These are phyloP conservation scores for Chiua virens DNA, from an alignment of 768 basidiomycete species.

Conservation along the genomic window DNA sequence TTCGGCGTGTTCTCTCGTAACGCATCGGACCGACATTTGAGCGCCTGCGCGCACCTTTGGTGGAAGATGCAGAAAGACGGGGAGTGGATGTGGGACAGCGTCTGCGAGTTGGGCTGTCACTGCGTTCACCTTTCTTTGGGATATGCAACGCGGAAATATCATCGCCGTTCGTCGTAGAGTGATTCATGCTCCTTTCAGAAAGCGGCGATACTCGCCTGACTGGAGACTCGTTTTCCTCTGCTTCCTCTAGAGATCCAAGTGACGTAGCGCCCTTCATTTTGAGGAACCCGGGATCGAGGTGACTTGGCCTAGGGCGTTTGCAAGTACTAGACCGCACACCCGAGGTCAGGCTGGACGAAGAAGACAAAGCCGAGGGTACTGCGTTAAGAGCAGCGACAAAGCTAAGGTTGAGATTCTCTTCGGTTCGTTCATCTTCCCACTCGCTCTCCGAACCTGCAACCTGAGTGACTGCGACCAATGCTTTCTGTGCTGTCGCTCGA, in stretches of 20 bases:
- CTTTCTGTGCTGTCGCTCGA: slow-evolving; percentile 38
- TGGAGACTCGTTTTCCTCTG: slow-evolving; percentile 57
- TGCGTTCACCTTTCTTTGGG: slow-evolving; percentile 36
- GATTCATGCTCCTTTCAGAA: slow-evolving; percentile 69
- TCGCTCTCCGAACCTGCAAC: slow-evolving; percentile 76
- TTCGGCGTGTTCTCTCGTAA: slow-evolving; percentile 66
- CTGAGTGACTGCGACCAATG: slow-evolving; percentile 37
- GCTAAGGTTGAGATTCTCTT: slow-evolving; percentile 67
- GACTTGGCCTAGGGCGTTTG: slow-evolving; percentile 61
- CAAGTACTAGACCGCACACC: slow-evolving; percentile 14
- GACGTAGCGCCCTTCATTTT: slow-evolving; percentile 47
- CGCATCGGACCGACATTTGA: slow-evolving; percentile 80
- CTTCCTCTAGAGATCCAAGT: slow-evolving; percentile 68
- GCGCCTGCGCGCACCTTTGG: slow-evolving; percentile 51
- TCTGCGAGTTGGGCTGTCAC: slow-evolving; percentile 47
- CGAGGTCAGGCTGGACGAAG: slow-evolving; percentile 30
- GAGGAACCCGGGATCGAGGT: slow-evolving; percentile 69
- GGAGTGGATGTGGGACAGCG: slow-evolving; percentile 51
- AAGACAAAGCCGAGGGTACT: slow-evolving; percentile 35
- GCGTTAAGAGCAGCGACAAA: slow-evolving; percentile 36
- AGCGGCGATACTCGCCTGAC: slow-evolving; percentile 41
- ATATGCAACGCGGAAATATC: slow-evolving; percentile 24
- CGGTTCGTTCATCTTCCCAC: slow-evolving; percentile 88
- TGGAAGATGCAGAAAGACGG: slow-evolving; percentile 31
- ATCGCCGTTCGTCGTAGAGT: slow-evolving; percentile 28